Percentiles rank a stretch among this genome's conserved stretches.
Evolutionary conservation across 306 rosid genomes (phyloP).

Genomic region (Cucumis cinereus): DNA sequence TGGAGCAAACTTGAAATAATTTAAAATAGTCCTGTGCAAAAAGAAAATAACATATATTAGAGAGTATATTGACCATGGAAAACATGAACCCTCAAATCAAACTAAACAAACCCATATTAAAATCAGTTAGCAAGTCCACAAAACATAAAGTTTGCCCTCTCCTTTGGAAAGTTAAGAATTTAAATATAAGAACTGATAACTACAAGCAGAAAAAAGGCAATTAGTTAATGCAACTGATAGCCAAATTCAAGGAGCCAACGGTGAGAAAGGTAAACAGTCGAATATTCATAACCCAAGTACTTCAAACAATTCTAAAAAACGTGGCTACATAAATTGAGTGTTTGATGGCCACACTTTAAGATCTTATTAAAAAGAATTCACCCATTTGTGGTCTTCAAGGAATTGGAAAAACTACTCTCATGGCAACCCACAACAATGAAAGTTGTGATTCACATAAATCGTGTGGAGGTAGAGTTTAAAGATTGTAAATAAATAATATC

Average conservation of each 20-base stretch:
- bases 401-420: background rate
- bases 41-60: background rate
- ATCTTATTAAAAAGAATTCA: background rate
- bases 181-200: background rate
- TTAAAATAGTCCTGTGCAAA: slow-evolving; percentile 50
- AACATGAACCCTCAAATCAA: background rate
- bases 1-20: slow-evolving; percentile 65
- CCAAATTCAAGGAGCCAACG: background rate
- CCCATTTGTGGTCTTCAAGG: background rate
- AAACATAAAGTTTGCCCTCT: background rate
- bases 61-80: background rate
- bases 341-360: background rate
- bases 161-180: background rate
- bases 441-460: background rate
- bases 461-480: background rate
- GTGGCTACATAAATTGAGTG: background rate
- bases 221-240: no score
- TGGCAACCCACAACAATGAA: background rate
- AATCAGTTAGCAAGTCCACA: background rate
- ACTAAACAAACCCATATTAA: background rate
- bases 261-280: background rate
- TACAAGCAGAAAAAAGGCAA: background rate
- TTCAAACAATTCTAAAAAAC: background rate
- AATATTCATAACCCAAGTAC: background rate
- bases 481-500: background rate